phyloP scores from a whole-genome alignment of 495 filamentous ascomycete species.

The Tuber umbilicatum region DNA sequence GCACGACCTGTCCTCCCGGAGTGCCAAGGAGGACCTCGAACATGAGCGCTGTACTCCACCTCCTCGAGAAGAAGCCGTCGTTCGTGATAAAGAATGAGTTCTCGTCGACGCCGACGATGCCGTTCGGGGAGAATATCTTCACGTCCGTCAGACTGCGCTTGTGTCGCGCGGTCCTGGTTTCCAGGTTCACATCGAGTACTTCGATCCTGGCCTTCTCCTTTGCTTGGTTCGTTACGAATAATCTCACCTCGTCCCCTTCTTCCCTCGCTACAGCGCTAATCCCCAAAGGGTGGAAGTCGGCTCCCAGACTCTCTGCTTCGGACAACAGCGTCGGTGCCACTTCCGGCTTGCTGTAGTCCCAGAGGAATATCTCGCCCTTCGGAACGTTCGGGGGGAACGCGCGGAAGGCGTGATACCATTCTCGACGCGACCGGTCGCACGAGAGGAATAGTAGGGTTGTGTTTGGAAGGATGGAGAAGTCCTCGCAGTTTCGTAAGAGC shows the following conservation, averaged over 20 bases:
- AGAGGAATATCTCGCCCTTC: constrained; percentile 33
- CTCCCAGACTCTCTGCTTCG: constrained; percentile 9
- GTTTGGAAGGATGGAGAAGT: constrained; percentile 30
- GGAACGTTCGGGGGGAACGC: constrained; percentile 6
- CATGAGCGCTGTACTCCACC: constrained; percentile 22
- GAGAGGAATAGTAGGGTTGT: constrained; percentile 36
- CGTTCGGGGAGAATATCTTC: constrained; percentile 33
- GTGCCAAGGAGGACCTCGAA: constrained; percentile 26
- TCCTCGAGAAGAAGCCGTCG: constrained; percentile 32
- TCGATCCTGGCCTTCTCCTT: constrained; percentile 19
- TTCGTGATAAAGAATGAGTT: constrained; percentile 35
- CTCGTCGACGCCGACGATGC: constrained; percentile 26
- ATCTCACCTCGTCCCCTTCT: constrained; percentile 1
- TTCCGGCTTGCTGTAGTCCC: constrained; percentile 22
- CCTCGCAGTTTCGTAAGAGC: constrained; percentile 34
- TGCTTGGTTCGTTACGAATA: constrained; percentile 39
- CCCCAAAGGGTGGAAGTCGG: constrained; percentile 36
- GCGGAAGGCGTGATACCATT: constrained; percentile 34
- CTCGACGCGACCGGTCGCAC: constrained; percentile 32
- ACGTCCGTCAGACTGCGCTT: constrained; percentile 19
- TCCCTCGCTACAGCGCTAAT: constrained; percentile 3
- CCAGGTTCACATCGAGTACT: constrained; percentile 29
- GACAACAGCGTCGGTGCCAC: constrained; percentile 22
- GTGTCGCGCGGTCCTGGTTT: constrained; percentile 16
- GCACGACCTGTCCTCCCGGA: constrained; percentile 30